Base-by-base conservation (phyloP, 1,284 basidiomycete genomes). In the Leucocoprinus gongylophorus region DNA sequence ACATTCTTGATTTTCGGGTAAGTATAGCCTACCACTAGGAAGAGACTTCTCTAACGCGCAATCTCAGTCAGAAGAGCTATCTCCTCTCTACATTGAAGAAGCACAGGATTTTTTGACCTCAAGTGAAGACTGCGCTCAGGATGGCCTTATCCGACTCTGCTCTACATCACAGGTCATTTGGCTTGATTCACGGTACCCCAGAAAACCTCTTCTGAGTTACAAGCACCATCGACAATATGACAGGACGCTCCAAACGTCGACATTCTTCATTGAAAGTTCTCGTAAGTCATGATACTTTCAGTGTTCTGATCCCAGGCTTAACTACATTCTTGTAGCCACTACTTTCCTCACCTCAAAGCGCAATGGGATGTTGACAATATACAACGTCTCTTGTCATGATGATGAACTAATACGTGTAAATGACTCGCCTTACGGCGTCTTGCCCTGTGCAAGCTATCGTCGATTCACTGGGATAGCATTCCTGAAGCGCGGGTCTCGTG, bases 101-200 rank as follows among this genome's bases (percentile, higher is more conserved):
- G 54, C 62, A 5, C 62, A 63, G 38, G 70, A 76, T 50, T 53
- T 72, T 2, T 61, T 86, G 18, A 83, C 81, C 0, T 78, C 72
- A 33, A 65, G 82, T 30, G 78, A 81, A 56, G 63, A 71, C 51
- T 63, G 67, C 17, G 54, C 54, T 5, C 57, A 64, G 7, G 73
- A 80, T 55, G 62, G 74, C 39, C 64, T 80, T 20, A 60, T 79
- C 23, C 74, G 76, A 9, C 58, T 85, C 4, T 74, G 71, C 33
- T 80, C 85, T 0, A 88, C 83, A 0, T 69, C 66, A 2, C 73
- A 83, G 43, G 60, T 89, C 18, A 54, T 83, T 13, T 89, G 85
- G 85, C 61, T 88, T 28, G 87, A 90, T 58, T 67, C 72, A 37
- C 76, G 86, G 29, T 75, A 72, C 59, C 63, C 74, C 12, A 62